A percentile compares a stretch with the other conserved stretches of the same genome.
phyloP scores from a whole-genome alignment of 2,329 filamentous ascomycete species.

The Fusarium sp. region DNA sequence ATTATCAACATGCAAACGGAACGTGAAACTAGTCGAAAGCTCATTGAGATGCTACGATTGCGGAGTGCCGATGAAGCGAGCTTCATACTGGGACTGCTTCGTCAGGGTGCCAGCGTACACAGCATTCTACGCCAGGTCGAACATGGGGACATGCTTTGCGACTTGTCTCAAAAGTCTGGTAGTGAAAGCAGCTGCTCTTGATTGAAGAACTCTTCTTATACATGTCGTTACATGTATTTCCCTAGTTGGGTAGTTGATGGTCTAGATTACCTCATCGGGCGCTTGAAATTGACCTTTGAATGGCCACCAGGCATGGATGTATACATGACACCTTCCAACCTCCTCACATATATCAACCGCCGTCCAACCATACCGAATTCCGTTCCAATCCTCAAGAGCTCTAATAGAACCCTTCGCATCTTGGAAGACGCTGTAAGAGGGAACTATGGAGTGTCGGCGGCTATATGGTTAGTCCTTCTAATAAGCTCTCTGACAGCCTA shows the following conservation, averaged over 20 bases:
- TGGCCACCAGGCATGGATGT: too few relatives aligned
- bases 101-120: neutral
- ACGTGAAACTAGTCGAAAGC: neutral
- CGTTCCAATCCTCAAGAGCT: neutral
- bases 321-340: neutral
- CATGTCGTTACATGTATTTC: too few relatives aligned
- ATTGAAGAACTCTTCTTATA: neutral
- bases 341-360: neutral
- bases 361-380: neutral
- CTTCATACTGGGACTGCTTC: conserved; percentile 12
- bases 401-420: conserved; percentile 14
- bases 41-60: conserved; percentile 1
- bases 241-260: neutral
- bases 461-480: conserved; percentile 21
- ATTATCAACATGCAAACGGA: neutral
- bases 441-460: conserved; percentile 25
- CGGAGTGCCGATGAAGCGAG: neutral
- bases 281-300: neutral
- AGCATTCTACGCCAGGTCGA: conserved; percentile 18
- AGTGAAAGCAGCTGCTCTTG: neutral
- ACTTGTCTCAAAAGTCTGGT: neutral
- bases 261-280: neutral
- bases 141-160: conserved; percentile 22
- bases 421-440: conserved; percentile 11
- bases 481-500: fast-evolving